Evolutionary conservation across 2,329 filamentous ascomycete genomes (phyloP).

Genomic region (Grosmannia huntii): DNA sequence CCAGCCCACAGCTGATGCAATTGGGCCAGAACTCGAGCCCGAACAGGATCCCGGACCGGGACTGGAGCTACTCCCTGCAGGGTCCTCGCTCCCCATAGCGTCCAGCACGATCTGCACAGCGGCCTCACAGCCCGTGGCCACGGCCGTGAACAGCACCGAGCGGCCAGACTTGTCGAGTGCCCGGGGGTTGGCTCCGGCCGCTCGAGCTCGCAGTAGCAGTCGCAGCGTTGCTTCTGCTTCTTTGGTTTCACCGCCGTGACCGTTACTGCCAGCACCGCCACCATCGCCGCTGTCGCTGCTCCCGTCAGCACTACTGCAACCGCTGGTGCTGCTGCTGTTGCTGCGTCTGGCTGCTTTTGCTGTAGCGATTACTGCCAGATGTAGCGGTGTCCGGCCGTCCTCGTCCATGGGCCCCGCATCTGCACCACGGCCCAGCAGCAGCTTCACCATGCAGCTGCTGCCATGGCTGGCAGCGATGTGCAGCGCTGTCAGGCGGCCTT

Average conservation of each 20-base stretch:
- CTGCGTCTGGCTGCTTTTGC: background rate
- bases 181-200: background rate
- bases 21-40: background rate
- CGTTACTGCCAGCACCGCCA: background rate
- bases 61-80: background rate
- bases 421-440: background rate
- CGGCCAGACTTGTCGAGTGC: background rate
- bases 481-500: background rate
- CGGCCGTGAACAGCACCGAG: background rate
- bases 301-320: background rate
- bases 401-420: background rate
- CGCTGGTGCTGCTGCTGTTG: background rate
- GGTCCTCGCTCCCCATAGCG: background rate
- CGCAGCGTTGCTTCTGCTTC: background rate
- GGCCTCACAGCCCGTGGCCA: background rate
- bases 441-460: background rate
- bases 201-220: background rate
- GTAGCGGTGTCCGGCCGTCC: background rate
- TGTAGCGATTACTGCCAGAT: background rate
- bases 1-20: background rate
- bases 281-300: background rate
- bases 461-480: background rate
- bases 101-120: background rate
- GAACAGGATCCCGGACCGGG: background rate
- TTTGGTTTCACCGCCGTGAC: background rate